Conservation (phyloP, 1,284 basidiomycete genomes). For the Sporisorium scitamineum region DNA sequence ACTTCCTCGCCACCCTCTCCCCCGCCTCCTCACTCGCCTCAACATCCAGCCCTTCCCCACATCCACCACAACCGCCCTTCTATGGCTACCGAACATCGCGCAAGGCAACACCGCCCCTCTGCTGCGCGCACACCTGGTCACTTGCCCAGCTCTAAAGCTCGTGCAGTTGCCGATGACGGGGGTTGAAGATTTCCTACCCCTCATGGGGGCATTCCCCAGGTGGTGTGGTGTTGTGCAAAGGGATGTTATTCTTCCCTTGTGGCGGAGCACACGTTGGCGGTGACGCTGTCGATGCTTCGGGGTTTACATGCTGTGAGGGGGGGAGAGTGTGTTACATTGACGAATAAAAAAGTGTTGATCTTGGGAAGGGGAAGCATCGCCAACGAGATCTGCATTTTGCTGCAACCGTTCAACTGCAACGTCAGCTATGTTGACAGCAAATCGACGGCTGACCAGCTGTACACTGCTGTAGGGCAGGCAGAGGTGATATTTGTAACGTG, state of each 20-base stretch:
- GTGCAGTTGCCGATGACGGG: constrained; percentile 61
- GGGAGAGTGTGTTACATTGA: constrained; percentile 14
- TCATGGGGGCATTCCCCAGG: constrained; percentile 14
- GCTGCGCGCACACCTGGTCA: background rate
- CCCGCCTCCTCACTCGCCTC: background rate
- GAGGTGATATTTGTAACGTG: constrained; percentile 43
- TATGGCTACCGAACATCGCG: constrained; percentile 29
- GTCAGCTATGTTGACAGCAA: constrained; percentile 1
- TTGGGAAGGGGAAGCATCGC: constrained; percentile 52
- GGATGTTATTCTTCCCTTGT: constrained; percentile 49
- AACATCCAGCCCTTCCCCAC: background rate
- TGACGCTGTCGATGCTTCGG: constrained; percentile 36
- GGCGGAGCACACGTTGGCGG: constrained; percentile 54
- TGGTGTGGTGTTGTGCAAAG: constrained; percentile 49
- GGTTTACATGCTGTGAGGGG: background rate
- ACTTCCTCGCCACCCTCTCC: background rate
- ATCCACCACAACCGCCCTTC: background rate
- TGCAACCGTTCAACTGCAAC: constrained; percentile 35
- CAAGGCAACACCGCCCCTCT: constrained; percentile 14
- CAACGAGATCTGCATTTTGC: background rate
- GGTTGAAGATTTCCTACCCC: constrained; percentile 33
- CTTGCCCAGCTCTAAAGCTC: constrained; percentile 12
- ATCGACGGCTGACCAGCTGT: constrained; percentile 1
- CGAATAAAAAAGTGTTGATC: constrained; percentile 25
- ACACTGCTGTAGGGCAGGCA: background rate